Conservation (phyloP, 2,329 filamentous ascomycete genomes). For the Diaporthe velutina region DNA sequence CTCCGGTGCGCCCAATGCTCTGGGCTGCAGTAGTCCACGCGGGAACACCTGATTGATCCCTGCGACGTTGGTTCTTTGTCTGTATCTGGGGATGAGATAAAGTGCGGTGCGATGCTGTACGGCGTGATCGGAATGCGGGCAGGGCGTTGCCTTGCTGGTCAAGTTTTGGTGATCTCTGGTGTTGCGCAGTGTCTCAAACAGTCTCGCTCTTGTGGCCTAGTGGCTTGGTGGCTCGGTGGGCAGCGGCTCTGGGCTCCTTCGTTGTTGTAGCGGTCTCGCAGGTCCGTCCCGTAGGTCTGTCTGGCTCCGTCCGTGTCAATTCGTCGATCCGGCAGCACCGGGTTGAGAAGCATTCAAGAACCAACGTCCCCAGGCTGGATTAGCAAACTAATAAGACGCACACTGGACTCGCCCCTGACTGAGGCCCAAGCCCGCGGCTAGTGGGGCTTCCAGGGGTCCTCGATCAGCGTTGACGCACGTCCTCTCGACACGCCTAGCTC, state of each 20-base stretch:
- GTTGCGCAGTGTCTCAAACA: slow-evolving; percentile 32
- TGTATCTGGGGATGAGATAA: background rate
- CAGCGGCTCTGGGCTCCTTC: background rate
- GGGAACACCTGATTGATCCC: slow-evolving; percentile 6
- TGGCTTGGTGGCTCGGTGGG: slow-evolving; percentile 14
- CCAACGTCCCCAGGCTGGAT: slow-evolving; percentile 6
- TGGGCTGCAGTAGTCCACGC: slow-evolving; percentile 34
- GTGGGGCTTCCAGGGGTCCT: slow-evolving; percentile 13
- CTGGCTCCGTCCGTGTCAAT: slow-evolving; percentile 1
- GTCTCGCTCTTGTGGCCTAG: slow-evolving; percentile 6
- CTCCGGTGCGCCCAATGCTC: background rate
- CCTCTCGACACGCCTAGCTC: slow-evolving; percentile 22
- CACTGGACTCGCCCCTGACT: slow-evolving; percentile 34
- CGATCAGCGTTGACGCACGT: slow-evolving; percentile 17
- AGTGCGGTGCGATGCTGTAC: background rate
- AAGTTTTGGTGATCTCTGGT: background rate
- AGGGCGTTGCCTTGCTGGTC: slow-evolving; percentile 4
- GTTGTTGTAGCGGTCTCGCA: background rate
- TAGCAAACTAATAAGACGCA: slow-evolving; percentile 22
- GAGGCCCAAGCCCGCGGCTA: slow-evolving; percentile 1
- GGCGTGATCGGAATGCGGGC: slow-evolving; percentile 13
- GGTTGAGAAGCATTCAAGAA: background rate
- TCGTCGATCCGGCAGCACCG: slow-evolving; percentile 28
- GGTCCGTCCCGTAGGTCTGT: background rate
- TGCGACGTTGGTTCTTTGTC: background rate